Evolutionary conservation across 345 rosid species (phyloP).

Genomic region (Capsella bursapastoris): DNA sequence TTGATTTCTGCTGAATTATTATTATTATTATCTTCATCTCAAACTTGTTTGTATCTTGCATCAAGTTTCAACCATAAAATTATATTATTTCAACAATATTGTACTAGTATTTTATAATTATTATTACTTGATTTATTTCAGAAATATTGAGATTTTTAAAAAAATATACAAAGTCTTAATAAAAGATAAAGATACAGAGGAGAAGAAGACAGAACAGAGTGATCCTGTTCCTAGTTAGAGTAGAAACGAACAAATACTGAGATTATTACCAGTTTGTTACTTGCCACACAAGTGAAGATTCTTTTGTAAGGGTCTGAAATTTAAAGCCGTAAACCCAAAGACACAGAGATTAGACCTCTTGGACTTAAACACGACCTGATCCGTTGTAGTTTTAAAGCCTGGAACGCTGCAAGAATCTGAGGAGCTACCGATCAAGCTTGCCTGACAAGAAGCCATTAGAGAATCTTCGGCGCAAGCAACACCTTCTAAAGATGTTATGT

Average conservation of each 20-base stretch:
- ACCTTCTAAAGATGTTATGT: slow-evolving; percentile 79
- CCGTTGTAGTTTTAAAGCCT: slow-evolving; percentile 73
- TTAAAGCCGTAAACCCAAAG: slow-evolving; percentile 72
- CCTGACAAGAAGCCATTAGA: slow-evolving; percentile 61
- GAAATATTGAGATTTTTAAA: not conserved
- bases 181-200: slow-evolving; percentile 10
- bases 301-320: slow-evolving; percentile 72
- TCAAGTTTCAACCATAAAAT: slow-evolving; percentile 37
- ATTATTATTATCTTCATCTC: slow-evolving; percentile 28
- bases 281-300: slow-evolving; percentile 65
- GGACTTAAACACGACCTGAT: slow-evolving; percentile 72
- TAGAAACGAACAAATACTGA: slow-evolving; percentile 10
- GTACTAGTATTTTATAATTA: not conserved
- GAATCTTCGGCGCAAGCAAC: slow-evolving; percentile 49
- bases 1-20: slow-evolving; percentile 27
- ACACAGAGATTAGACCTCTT: slow-evolving; percentile 72
- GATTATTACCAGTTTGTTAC: slow-evolving; percentile 11
- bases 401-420: slow-evolving; percentile 77
- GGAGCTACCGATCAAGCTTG: slow-evolving; percentile 65
- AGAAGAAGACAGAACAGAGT: slow-evolving; percentile 24
- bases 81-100: slow-evolving; percentile 22
- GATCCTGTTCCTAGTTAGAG: not conserved
- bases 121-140: slow-evolving; percentile 16
- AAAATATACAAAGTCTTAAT: slow-evolving; percentile 3
- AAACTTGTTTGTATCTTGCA: slow-evolving; percentile 43